phyloP scores from a whole-genome alignment of 2,329 filamentous ascomycete genomes.

The Didymella segeticola region DNA sequence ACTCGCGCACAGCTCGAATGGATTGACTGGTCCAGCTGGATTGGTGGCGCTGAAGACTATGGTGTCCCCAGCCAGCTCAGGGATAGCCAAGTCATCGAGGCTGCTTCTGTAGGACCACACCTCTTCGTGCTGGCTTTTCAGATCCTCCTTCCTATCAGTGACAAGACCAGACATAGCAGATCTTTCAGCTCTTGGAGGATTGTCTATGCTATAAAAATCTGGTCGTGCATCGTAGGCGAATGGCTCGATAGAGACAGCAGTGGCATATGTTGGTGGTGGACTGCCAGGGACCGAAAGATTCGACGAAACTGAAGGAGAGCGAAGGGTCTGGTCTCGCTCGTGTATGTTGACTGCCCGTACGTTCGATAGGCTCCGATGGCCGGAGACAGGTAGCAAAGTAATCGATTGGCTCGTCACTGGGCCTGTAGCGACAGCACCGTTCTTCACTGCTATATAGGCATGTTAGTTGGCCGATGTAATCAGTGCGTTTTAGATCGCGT shows the following conservation, averaged over 20 bases:
- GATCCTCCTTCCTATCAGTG: neutral
- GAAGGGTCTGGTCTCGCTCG: neutral
- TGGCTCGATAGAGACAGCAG: neutral
- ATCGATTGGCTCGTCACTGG: neutral
- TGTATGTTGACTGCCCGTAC: neutral
- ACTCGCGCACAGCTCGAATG: slow-evolving; percentile 17
- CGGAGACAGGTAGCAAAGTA: neutral
- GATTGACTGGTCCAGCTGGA: slow-evolving; percentile 26
- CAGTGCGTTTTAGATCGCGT: neutral
- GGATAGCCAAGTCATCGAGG: neutral
- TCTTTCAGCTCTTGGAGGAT: neutral
- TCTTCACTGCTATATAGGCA: neutral
- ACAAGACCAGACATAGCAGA: neutral
- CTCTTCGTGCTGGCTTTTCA: neutral
- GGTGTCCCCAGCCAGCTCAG: slow-evolving; percentile 22
- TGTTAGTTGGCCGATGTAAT: neutral
- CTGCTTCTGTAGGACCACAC: neutral
- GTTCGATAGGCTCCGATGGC: neutral
- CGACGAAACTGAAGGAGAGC: neutral
- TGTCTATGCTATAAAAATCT: too few species aligned
- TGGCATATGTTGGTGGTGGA: slow-evolving; percentile 6
- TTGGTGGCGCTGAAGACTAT: slow-evolving; percentile 28
- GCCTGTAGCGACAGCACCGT: too few species aligned
- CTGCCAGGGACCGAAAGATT: neutral
- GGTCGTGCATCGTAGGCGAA: neutral